Base-by-base conservation (phyloP, 2,329 filamentous ascomycete genomes). In the Verticillium zaregamsianum region DNA sequence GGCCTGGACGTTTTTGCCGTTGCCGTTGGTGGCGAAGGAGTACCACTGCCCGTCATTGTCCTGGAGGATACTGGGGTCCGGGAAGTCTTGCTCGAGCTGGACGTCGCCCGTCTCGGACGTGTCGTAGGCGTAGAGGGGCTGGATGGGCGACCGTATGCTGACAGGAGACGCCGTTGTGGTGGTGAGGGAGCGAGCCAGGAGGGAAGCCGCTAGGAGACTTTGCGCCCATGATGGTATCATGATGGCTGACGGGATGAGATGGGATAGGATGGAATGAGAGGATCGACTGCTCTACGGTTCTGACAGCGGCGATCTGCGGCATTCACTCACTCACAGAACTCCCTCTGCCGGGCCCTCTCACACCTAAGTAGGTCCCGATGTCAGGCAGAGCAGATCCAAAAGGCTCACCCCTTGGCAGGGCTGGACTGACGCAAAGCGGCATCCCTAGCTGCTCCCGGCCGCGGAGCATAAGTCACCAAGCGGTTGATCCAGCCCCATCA, bases 21-120 rank as follows among this genome's bases (percentile, higher is more conserved):
- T 80, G 59, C 77, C 77, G 57, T 79, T 80, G 2, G 83, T 86
- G 3, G 79, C 84, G 69, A 87, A 88, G 8, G 85, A 81, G 66
- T 87, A 85, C 78, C 81, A 88, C 2, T 72, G 76, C 8, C 77
- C 80, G 64, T 82, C 76, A 3, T 72, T 61, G 39, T 73, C 77
- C 66, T 80, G 70, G 57, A 87, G 67, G 57, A 88, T 77, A 14
- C 77, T 72, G 8, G 85, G 84, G 65, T 87, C 83, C 14, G 84
- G 77, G 68, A 87, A 87, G 72, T 86, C 78, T 31, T 69, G 69
- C 55, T 72, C 64, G 52, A 80, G 67, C 58, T 60, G 61, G 25
- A 60, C 49, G 15, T 55, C 25, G 5, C 60, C 60, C 11, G 52
- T 59, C 20, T 55, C 61, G 15, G 57, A 45, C 28, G 57, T n/a